Evolutionary conservation across 164 flowering plant species (phyloP), one percentile per base, ranked within the genome.

Genomic region (Chimonanthus praecox): DNA sequence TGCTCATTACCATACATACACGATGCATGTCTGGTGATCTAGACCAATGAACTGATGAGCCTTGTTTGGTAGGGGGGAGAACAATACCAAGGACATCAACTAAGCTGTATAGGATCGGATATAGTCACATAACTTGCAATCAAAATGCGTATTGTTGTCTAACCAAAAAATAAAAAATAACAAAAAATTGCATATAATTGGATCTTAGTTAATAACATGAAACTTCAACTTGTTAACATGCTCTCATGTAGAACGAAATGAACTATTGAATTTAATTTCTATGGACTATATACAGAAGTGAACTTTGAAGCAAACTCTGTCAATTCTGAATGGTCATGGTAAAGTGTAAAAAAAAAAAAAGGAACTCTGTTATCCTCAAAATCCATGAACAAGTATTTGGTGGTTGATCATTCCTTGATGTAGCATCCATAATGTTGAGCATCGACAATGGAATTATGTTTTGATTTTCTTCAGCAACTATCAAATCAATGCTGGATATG

Each of bases 381-480:
- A 62, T n/a, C 44, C 21, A 3, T 60, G 54, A n/a, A 48, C 9
- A 68, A 49, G 51, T 68, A 68, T 16, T 15, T n/a, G 50, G n/a
- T 47, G 70, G 50, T 46, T 71, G 61, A 49, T 21, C 4, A 45
- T 16, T 48, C 70, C 20, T 0, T 66, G 49, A 68, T 47, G 64
- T 68, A 6, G 70, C 51, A 47, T 5, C 44, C 43, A 71, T 65
- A 66, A 76, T 58, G n/a, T 46, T 16, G 71, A 61, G 49, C 76
- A 78, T 7, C 68, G 64, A 16, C 64, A 60, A 78, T 60, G 15
- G 76, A 76, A 4, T 54, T 10, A 15, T 54, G 60, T 54, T 9
- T 13, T 13, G 60, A 54, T 13, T 54, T 11, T 54, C 4, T 33
- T 54, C 60, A 13, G 60, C 16, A 54, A 54, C 16, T n/a, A 54